Base-by-base conservation (phyloP, 495 filamentous ascomycete species). In the Hyaloscypha hepaticicola region DNA sequence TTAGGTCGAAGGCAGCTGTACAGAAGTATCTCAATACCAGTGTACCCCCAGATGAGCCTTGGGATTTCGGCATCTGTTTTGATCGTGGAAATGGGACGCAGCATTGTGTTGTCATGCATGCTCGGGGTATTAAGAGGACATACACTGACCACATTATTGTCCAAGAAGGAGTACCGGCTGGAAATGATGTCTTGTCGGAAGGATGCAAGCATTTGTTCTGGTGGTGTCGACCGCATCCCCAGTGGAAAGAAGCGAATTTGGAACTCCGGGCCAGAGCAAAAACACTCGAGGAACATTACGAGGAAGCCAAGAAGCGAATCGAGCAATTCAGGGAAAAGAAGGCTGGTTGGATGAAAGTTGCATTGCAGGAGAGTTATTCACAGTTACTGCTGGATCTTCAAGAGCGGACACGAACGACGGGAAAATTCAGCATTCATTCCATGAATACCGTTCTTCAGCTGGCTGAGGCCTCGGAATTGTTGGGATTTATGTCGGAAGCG, bases 361-460 rank as follows among this genome's bases (percentile, higher is more conserved):
- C 22, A 24, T 16, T 64, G 11, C 33, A 29, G 24, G 22, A 58
- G 21, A 57, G 33, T n/a, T 26, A 56, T 8, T 16, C 33, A 24
- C 28, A 64, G 1, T 34, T 64, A 14, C n/a, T 58, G 24, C 31
- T 29, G 3, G 61, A 64, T 25, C 33, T 58, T 19, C 27, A 12
- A 1, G 61, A 19, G 19, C 24, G 61, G 12, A 53, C 49, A 25
- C 29, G 41, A 9, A 25, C 27, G 26, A 48, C 33, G 33, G 61
- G 61, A 8, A 25, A 31, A 58, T 64, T 48, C 53, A 64, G 61
- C 21, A 45, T 64, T 21, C n/a, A 33, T 31, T 48, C 52, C 25
- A 56, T 64, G 61, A 58, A 64, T 31, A 64, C 33, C 14, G 16
- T 64, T 31, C 61, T 64, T 16, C 51, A 57, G 31, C 61, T 64